A percentile compares a stretch with the other conserved stretches of the same genome.
Evolutionary conservation across 371 early-diverging fungal species (phyloP).

Genomic region (Rhizopus arrhizus): DNA sequence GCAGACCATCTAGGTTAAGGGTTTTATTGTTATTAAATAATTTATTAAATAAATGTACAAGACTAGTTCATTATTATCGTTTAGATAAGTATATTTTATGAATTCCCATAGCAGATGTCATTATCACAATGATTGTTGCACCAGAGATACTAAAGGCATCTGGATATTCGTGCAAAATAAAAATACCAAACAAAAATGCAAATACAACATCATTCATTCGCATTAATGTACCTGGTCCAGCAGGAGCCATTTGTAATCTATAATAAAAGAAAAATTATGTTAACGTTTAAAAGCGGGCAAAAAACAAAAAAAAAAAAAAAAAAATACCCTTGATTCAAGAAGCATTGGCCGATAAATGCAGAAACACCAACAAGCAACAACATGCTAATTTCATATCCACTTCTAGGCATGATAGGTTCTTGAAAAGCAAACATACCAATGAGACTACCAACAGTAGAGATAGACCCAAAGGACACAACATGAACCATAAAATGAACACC

Average conservation of each 20-base stretch:
- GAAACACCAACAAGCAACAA: conserved; percentile 56
- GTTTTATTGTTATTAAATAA: no score
- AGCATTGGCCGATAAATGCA: conserved; percentile 76
- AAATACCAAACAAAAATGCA: conserved; percentile 74
- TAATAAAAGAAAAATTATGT: neutral
- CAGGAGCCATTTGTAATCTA: conserved; percentile 72
- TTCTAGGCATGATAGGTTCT: conserved; percentile 32
- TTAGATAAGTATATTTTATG: conserved; percentile 43
- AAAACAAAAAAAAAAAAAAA: no score
- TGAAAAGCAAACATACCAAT: conserved; percentile 47
- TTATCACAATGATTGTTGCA: conserved; percentile 65
- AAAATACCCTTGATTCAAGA: conserved; percentile 67
- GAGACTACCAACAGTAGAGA: conserved; percentile 52
- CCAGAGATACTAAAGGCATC: conserved; percentile 59
- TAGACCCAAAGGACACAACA: conserved; percentile 72
- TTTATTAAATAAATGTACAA: no score
- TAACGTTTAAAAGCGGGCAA: neutral
- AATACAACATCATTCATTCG: conserved; percentile 83
- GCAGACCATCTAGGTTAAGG: no score
- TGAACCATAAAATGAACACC: conserved; percentile 72
- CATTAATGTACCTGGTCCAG: conserved; percentile 76
- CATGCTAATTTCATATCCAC: conserved; percentile 35
- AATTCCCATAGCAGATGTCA: conserved; percentile 68
- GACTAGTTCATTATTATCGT: neutral
- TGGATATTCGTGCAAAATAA: conserved; percentile 70